phyloP scores from a whole-genome alignment of 371 early-diverging fungal genomes.

The Lichtheimia corymbifera region DNA sequence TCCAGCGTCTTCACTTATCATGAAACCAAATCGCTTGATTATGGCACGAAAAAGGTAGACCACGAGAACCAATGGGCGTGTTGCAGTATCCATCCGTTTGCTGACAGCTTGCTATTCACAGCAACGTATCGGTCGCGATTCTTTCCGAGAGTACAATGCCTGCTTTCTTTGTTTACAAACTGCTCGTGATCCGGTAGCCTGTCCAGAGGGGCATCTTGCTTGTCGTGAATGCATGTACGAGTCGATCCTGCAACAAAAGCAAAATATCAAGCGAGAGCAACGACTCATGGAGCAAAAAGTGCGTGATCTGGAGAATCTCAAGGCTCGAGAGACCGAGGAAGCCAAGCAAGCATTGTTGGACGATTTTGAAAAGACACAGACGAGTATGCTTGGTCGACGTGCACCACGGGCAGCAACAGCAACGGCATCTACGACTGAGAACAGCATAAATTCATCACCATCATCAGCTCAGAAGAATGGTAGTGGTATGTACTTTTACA shows the following conservation, averaged over 20 bases:
- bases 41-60: constrained; percentile 85
- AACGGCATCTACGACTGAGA: neutral
- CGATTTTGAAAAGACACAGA: constrained; percentile 70
- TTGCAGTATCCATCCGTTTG: neutral
- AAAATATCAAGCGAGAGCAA: constrained; percentile 68
- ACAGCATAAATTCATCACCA: neutral
- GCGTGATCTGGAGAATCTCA: constrained; percentile 61
- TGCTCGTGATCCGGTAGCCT: constrained; percentile 83
- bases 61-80: neutral
- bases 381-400: constrained; percentile 51
- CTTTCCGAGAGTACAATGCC: constrained; percentile 83
- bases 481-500: neutral
- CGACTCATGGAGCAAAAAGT: constrained; percentile 64
- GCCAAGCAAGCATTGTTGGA: constrained; percentile 52
- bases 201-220: constrained; percentile 80
- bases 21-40: constrained; percentile 83
- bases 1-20: constrained; percentile 94
- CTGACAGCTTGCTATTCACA: constrained; percentile 18
- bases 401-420: neutral
- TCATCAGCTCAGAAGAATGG: neutral
- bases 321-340: constrained; percentile 45
- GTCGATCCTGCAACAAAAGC: constrained; percentile 85
- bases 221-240: constrained; percentile 92
- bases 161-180: constrained; percentile 91
- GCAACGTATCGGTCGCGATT: constrained; percentile 87